phyloP scores from a whole-genome alignment of 441 rosid genomes.

The Euphorbia corollata region DNA sequence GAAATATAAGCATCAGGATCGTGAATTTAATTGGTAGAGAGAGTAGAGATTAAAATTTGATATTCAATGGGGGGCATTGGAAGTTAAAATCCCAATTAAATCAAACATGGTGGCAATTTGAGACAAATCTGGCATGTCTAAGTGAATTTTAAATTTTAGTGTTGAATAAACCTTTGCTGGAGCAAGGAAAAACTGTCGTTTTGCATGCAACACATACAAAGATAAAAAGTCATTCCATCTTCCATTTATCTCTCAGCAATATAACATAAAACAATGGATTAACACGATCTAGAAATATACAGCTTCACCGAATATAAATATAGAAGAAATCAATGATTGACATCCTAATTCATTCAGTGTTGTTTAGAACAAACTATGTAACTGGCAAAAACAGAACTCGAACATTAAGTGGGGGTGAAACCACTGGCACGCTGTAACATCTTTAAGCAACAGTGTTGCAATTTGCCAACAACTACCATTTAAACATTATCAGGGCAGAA shows the following conservation, averaged over 20 bases:
- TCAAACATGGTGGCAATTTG: too few species aligned
- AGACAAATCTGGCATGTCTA: too few species aligned
- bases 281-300: not conserved
- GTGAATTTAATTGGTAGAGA: not conserved
- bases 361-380: not conserved
- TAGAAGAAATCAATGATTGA: not conserved
- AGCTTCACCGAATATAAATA: not conserved
- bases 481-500: not conserved
- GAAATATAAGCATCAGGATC: slow-evolving; percentile 1
- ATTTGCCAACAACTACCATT: not conserved
- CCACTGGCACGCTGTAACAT: not conserved
- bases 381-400: not conserved
- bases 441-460: not conserved
- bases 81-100: too few species aligned
- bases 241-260: too few species aligned
- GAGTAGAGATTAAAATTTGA: not conserved
- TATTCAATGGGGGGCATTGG: not conserved
- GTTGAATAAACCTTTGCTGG: not conserved
- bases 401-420: not conserved
- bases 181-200: not conserved
- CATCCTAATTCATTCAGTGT: too few species aligned
- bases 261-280: not conserved
- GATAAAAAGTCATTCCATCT: too few species aligned
- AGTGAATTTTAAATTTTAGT: not conserved
- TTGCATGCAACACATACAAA: too few species aligned